phyloP scores from a whole-genome alignment of 345 rosid species.

The Pseudoturritis turrita region DNA sequence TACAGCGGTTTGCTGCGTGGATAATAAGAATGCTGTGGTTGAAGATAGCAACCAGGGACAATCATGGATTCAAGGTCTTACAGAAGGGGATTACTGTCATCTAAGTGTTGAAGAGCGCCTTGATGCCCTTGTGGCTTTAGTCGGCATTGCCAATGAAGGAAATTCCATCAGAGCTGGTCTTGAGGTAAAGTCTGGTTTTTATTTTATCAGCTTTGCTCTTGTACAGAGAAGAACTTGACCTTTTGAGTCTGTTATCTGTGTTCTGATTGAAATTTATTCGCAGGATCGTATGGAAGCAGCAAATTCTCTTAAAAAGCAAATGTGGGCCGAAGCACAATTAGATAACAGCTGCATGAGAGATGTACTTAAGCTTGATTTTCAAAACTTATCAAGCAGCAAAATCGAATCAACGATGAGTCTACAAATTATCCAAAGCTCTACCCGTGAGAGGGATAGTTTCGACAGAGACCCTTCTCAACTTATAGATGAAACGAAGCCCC shows the following conservation, averaged over 20 bases:
- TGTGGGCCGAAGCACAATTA: constrained; percentile 97
- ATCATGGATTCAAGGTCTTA: constrained; percentile 91
- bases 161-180: constrained; percentile 80
- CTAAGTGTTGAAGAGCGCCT: constrained; percentile 96
- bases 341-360: constrained; percentile 86
- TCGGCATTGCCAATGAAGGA: constrained; percentile 93
- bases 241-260: neutral
- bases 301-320: constrained; percentile 93
- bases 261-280: constrained; percentile 22
- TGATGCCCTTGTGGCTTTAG: constrained; percentile 73
- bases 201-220: neutral
- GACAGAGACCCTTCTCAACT: constrained; percentile 53
- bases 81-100: constrained; percentile 94
- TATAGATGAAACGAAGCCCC: constrained; percentile 51
- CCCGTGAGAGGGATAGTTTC: constrained; percentile 16
- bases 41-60: constrained; percentile 77
- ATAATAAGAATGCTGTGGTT: constrained; percentile 55
- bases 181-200: constrained; percentile 54
- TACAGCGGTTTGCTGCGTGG: constrained; percentile 29
- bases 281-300: constrained; percentile 99
- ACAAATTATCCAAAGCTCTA: constrained; percentile 11
- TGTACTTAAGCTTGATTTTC: constrained; percentile 57
- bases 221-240: neutral
- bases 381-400: constrained; percentile 43
- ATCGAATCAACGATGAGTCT: constrained; percentile 35